phyloP scores from a whole-genome alignment of 2,329 filamentous ascomycete species.

The Madurella fahalii region DNA sequence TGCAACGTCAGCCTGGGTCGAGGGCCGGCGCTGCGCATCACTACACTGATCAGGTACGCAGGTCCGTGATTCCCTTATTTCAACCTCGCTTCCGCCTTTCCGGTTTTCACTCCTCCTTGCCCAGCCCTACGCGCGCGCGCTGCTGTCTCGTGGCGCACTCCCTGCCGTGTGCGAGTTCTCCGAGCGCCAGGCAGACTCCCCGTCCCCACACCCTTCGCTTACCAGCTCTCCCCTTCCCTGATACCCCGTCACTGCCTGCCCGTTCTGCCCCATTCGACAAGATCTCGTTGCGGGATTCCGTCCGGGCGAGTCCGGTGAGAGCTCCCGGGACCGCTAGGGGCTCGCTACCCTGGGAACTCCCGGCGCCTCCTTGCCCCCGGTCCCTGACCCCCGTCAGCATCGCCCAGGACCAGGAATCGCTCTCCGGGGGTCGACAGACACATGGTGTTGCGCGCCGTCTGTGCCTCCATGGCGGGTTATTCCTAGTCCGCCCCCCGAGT shows the following conservation, averaged over 20 bases:
- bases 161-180: not conserved
- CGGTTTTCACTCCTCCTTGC: slow-evolving; percentile 2
- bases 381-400: slow-evolving; percentile 15
- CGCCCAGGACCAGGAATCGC: slow-evolving; percentile 15
- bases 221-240: too few relatives aligned
- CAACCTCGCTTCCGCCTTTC: not conserved
- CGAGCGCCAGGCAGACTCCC: too few relatives aligned
- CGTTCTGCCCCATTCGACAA: slow-evolving; percentile 2
- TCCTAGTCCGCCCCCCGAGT: not conserved
- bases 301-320: slow-evolving; percentile 5
- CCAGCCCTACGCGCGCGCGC: not conserved
- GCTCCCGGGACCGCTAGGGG: slow-evolving; percentile 6
- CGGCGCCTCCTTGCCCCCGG: slow-evolving; percentile 15
- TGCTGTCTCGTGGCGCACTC: not conserved
- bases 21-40: not conserved
- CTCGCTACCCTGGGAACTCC: slow-evolving; percentile 13
- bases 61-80: not conserved
- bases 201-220: too few relatives aligned
- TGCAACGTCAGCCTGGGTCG: slow-evolving; percentile 23
- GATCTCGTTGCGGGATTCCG: slow-evolving; percentile 9
- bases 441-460: slow-evolving; percentile 15
- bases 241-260: too few relatives aligned
- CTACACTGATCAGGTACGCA: not conserved
- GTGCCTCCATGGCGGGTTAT: slow-evolving; percentile 19
- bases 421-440: slow-evolving; percentile 13